Percentiles rank a stretch among this genome's conserved stretches.
phyloP scores from a whole-genome alignment of 2,329 filamentous ascomycete species.

The Pseudogymnoascus sp. region DNA sequence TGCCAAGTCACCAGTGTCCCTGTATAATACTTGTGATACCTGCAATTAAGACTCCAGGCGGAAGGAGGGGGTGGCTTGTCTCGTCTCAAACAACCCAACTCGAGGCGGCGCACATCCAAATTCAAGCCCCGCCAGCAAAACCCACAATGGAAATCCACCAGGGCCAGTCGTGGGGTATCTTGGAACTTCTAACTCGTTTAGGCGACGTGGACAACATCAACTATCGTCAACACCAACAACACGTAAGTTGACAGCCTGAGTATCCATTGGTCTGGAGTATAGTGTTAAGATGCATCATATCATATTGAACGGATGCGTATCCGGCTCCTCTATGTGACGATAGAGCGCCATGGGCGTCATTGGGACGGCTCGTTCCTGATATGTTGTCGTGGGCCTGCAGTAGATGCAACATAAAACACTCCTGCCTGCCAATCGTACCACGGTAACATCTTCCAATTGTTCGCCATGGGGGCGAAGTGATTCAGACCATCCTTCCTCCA shows the following conservation, averaged over 20 bases:
- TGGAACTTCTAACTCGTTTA: slow-evolving; percentile 3
- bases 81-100: slow-evolving; percentile 6
- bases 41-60: slow-evolving; percentile 7
- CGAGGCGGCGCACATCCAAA: neutral
- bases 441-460: neutral
- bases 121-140: neutral
- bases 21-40: slow-evolving; percentile 9
- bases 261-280: neutral
- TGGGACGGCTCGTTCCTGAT: neutral
- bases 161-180: neutral
- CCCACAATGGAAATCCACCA: neutral
- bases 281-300: slow-evolving; percentile 3
- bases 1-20: neutral
- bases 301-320: neutral
- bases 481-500: neutral
- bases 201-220: neutral
- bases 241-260: neutral
- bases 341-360: neutral
- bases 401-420: neutral
- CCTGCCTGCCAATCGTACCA: neutral
- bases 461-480: neutral
- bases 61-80: slow-evolving; percentile 8
- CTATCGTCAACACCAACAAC: neutral
- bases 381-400: neutral
- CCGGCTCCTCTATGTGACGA: neutral